A percentile compares a stretch with the other conserved stretches of the same genome.
These are phyloP conservation scores for Astrephomene gubernaculifera DNA, from an alignment of 139 green algal genomes.

Conservation along the genomic window DNA sequence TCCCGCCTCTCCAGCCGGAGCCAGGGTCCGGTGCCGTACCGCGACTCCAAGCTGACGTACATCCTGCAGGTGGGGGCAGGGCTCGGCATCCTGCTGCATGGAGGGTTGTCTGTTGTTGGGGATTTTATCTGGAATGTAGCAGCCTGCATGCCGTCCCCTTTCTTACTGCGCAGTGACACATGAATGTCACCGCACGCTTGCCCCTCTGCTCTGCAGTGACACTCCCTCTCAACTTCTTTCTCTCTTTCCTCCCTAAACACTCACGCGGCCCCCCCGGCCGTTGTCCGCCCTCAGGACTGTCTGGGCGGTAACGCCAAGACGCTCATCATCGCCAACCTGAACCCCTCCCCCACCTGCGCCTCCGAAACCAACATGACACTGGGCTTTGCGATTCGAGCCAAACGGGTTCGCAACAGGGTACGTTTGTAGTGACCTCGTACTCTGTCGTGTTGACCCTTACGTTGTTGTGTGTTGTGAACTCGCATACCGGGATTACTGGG, in stretches of 20 bases:
- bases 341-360: slow-evolving; percentile 58
- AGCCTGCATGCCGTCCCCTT: too few relatives aligned
- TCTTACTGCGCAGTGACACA: background rate
- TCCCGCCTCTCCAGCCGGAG: slow-evolving; percentile 62
- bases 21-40: slow-evolving; percentile 87
- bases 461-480: too few relatives aligned
- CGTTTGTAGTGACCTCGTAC: background rate
- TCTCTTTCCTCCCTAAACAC: too few relatives aligned
- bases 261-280: background rate
- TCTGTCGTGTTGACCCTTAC: too few relatives aligned
- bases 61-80: slow-evolving; percentile 87
- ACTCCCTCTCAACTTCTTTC: background rate
- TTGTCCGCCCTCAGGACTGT: slow-evolving; percentile 83
- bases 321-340: slow-evolving; percentile 92
- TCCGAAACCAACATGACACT: slow-evolving; percentile 92
- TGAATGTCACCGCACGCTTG: background rate
- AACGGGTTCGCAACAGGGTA: slow-evolving; percentile 90
- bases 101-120: too few relatives aligned
- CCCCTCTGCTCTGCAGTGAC: too few relatives aligned
- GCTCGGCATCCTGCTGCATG: too few relatives aligned
- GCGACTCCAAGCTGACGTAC: slow-evolving; percentile 96
- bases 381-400: slow-evolving; percentile 87
- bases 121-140: too few relatives aligned
- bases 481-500: too few relatives aligned
- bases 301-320: slow-evolving; percentile 97